Evolutionary conservation across 768 basidiomycete genomes (phyloP).

Genomic region (Thelephora ganbajun): DNA sequence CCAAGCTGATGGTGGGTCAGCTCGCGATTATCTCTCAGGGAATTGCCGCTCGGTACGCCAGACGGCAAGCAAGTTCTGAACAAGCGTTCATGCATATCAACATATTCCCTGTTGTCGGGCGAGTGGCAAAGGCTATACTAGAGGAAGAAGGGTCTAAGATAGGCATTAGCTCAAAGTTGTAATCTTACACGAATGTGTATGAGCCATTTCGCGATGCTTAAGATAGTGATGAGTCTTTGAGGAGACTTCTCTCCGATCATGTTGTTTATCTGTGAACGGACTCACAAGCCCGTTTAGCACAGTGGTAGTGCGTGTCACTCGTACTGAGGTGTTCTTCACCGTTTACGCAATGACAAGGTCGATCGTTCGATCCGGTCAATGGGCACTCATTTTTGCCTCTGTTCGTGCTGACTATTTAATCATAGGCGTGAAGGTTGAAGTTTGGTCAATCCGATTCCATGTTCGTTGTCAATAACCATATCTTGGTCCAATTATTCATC

Average conservation of each 20-base stretch:
- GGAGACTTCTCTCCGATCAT: neutral
- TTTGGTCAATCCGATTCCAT: too few species aligned
- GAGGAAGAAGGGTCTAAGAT: conserved; percentile 31
- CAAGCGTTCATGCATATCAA: conserved; percentile 33
- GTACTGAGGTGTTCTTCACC: conserved; percentile 14
- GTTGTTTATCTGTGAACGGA: neutral
- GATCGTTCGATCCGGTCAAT: conserved; percentile 47
- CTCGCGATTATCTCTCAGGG: conserved; percentile 77
- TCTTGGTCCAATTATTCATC: too few species aligned
- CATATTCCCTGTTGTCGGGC: conserved; percentile 49
- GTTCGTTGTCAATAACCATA: too few species aligned
- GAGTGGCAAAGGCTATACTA: conserved; percentile 42
- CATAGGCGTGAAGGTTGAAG: too few species aligned
- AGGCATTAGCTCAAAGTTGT: neutral
- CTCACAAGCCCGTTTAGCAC: conserved; percentile 17
- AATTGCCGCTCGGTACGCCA: conserved; percentile 75
- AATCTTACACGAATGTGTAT: neutral
- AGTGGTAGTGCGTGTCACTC: conserved; percentile 55
- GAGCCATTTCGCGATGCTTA: neutral
- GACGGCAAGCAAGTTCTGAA: conserved; percentile 84
- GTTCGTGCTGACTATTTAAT: neutral
- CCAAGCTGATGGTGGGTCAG: conserved; percentile 21
- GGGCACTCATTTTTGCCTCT: conserved; percentile 9
- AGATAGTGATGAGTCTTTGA: neutral
- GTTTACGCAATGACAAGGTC: conserved; percentile 38